Percentiles rank a stretch among this genome's conserved stretches.
phyloP scores from a whole-genome alignment of 1,139 yeast genomes.

The Pichiaceae sp. region DNA sequence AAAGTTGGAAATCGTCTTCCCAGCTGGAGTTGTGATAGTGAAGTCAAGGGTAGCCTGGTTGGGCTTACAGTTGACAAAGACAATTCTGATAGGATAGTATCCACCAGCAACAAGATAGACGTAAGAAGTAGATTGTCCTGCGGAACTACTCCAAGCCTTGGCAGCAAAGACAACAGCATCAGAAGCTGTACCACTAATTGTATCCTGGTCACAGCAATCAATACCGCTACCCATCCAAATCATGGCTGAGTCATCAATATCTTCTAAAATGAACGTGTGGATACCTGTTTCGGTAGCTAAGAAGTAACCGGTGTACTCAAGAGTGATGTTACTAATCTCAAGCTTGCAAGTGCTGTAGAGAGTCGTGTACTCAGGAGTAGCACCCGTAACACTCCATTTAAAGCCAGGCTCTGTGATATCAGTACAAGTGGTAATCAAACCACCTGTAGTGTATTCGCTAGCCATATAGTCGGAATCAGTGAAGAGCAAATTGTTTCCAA shows the following conservation, averaged over 20 bases:
- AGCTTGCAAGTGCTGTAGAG: background rate
- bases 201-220: constrained; percentile 16
- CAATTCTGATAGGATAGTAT: constrained; percentile 23
- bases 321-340: constrained; percentile 5
- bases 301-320: constrained; percentile 8
- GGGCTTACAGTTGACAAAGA: constrained; percentile 11
- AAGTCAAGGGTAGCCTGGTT: background rate
- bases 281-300: constrained; percentile 11
- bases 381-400: background rate
- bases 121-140: constrained; percentile 3
- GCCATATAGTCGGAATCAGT: constrained; percentile 2
- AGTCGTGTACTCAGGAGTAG: constrained; percentile 5
- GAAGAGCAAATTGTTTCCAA: constrained; percentile 7
- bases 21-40: background rate
- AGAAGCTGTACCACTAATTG: background rate
- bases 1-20: background rate
- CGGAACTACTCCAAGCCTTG: constrained; percentile 1
- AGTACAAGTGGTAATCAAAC: constrained; percentile 5
- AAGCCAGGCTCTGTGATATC: constrained; percentile 8
- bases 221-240: constrained; percentile 20
- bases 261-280: constrained; percentile 13
- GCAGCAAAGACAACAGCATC: constrained; percentile 7
- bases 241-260: constrained; percentile 19
- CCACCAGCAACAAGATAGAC: constrained; percentile 14
- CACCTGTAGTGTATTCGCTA: constrained; percentile 5